Conservation (phyloP, 2,329 filamentous ascomycete genomes). For the Pseudocercospora fuligena region DNA sequence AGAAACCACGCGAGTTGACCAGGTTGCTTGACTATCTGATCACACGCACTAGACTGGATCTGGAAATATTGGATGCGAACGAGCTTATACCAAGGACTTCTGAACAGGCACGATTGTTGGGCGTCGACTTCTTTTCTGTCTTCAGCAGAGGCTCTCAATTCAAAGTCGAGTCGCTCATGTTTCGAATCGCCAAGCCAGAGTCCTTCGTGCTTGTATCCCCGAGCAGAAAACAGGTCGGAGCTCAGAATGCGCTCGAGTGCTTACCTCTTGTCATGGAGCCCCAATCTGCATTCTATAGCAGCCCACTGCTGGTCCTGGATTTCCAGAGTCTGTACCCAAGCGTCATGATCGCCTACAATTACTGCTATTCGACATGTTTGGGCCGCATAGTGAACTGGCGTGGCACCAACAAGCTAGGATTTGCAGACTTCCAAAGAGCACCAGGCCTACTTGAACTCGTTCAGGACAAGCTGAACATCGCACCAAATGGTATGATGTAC, state of each 20-base stretch:
- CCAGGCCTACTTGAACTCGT: slow-evolving; percentile 75
- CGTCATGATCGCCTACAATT: slow-evolving; percentile 99
- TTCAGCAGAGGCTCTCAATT: slow-evolving; percentile 95
- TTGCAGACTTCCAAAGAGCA: slow-evolving; percentile 81
- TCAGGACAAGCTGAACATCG: slow-evolving; percentile 84
- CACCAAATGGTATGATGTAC: slow-evolving; percentile 97
- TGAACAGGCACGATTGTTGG: slow-evolving; percentile 89
- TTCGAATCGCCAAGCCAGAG: slow-evolving; percentile 95
- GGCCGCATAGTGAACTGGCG: slow-evolving; percentile 86
- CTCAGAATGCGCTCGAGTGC: slow-evolving; percentile 93
- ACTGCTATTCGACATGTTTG: slow-evolving; percentile 96
- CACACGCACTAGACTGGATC: slow-evolving; percentile 74
- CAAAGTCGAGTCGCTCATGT: slow-evolving; percentile 99
- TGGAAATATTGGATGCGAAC: slow-evolving; percentile 90
- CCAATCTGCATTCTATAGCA: slow-evolving; percentile 90
- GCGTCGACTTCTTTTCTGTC: slow-evolving; percentile 96
- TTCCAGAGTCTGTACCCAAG: slow-evolving; percentile 97
- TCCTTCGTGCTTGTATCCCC: slow-evolving; percentile 91
- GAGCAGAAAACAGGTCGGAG: slow-evolving; percentile 86
- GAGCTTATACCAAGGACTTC: slow-evolving; percentile 87
- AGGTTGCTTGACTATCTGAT: slow-evolving; percentile 81
- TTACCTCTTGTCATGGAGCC: slow-evolving; percentile 97
- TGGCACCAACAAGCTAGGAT: slow-evolving; percentile 93
- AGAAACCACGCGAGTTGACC: slow-evolving; percentile 68
- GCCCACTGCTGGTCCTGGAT: slow-evolving; percentile 86